phyloP scores from a whole-genome alignment of 257 asterid genomes.

The Solanum chiquidenum region DNA sequence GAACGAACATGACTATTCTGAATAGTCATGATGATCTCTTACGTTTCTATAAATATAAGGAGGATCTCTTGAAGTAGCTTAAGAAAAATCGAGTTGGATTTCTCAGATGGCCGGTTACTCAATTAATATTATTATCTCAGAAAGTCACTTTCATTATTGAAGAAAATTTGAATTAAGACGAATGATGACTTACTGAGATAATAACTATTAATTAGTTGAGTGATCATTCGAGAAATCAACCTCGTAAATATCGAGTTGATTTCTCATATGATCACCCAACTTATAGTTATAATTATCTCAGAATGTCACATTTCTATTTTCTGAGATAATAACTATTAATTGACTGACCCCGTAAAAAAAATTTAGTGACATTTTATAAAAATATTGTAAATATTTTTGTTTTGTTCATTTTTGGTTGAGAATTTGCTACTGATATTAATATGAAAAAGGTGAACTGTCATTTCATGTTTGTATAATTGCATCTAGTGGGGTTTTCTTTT shows the following conservation, averaged over 20 bases:
- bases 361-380: background rate
- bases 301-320: too few relatives aligned
- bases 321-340: too few relatives aligned
- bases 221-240: too few relatives aligned
- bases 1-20: background rate
- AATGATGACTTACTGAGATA: too few relatives aligned
- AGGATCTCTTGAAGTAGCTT: background rate
- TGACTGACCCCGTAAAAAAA: too few relatives aligned
- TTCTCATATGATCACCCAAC: background rate
- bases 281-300: too few relatives aligned
- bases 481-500: background rate
- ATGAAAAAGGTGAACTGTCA: background rate
- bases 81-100: background rate
- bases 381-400: background rate
- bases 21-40: background rate
- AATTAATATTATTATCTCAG: too few relatives aligned
- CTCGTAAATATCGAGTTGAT: background rate
- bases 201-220: too few relatives aligned
- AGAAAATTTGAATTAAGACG: too few relatives aligned
- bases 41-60: background rate
- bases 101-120: too few relatives aligned
- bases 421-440: background rate
- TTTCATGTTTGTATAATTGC: background rate
- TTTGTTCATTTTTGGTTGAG: background rate
- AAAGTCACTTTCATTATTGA: too few relatives aligned